These are phyloP conservation scores for Huiozyma sinensis DNA, from an alignment of 805 yeast species.

Conservation along the genomic window DNA sequence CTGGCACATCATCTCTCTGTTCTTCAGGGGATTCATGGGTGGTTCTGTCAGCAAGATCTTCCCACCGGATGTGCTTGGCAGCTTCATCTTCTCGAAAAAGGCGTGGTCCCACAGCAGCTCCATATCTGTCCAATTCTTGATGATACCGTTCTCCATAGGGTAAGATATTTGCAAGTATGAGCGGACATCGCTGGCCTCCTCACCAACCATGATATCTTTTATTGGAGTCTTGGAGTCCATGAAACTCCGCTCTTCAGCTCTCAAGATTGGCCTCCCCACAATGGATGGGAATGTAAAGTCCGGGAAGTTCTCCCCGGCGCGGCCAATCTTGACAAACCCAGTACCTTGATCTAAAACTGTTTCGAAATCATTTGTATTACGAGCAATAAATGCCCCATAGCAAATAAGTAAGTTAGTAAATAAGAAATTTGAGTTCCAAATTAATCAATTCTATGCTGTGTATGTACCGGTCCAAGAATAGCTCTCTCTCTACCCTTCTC, in stretches of 20 bases:
- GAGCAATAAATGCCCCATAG: too few species aligned
- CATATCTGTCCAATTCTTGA: conserved; percentile 98
- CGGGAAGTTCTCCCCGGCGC: conserved; percentile 95
- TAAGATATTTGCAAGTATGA: conserved; percentile 86
- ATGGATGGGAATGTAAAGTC: conserved; percentile 95
- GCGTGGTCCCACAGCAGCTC: conserved; percentile 97
- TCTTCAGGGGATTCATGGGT: conserved; percentile 91
- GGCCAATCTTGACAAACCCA: conserved; percentile 93
- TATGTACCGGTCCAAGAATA: too few species aligned
- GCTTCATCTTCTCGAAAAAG: conserved; percentile 79
- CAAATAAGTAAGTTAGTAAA: too few species aligned
- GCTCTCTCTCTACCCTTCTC: too few species aligned
- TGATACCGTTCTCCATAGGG: conserved; percentile 98
- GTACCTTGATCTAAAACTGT: conserved; percentile 95
- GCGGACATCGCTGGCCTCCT: conserved; percentile 85
- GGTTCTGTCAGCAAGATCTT: conserved; percentile 92
- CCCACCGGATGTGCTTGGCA: conserved; percentile 62
- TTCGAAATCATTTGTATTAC: background rate
- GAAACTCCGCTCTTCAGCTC: conserved; percentile 84
- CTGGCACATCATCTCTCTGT: conserved; percentile 86
- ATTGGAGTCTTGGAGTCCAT: conserved; percentile 45
- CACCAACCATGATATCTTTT: conserved; percentile 96
- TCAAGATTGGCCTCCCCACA: conserved; percentile 91
- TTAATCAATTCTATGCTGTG: too few species aligned
- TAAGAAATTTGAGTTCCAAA: too few species aligned